phyloP scores from a whole-genome alignment of 2,329 filamentous ascomycete species.

The Sporothrix luriei region DNA sequence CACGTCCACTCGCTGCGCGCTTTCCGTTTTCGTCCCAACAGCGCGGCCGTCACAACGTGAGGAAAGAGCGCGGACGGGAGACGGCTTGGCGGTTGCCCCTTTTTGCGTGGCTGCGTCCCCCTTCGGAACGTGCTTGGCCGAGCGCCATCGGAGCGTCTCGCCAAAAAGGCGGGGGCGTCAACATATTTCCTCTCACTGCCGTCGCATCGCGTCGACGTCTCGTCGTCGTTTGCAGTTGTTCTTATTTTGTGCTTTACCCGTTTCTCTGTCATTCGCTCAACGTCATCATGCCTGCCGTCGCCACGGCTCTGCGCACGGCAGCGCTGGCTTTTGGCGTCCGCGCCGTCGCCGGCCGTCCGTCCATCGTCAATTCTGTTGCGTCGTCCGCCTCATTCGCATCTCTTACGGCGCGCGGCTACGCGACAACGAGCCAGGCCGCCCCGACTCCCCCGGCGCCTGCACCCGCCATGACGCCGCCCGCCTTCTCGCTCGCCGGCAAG shows the following conservation, averaged over 20 bases:
- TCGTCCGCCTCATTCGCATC: no score
- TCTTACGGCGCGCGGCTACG: neutral
- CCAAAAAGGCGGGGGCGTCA: neutral
- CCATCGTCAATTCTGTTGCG: neutral
- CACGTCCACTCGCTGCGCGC: neutral
- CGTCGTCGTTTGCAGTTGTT: neutral
- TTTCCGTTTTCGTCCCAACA: neutral
- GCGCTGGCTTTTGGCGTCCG: neutral
- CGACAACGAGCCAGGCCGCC: neutral
- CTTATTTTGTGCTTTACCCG: neutral
- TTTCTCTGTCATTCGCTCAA: neutral
- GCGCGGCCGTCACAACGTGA: neutral
- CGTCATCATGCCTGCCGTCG: neutral
- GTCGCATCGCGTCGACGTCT: neutral
- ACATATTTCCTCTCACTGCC: neutral
- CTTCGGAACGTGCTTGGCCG: neutral
- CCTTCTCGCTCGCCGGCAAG: slow-evolving; percentile 82
- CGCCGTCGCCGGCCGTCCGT: neutral
- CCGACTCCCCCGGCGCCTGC: slow-evolving; percentile 62
- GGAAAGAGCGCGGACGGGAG: slow-evolving; percentile 2
- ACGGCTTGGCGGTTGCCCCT: neutral
- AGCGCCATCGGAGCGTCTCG: slow-evolving; percentile 4
- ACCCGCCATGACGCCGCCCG: slow-evolving; percentile 53
- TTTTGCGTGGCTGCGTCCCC: neutral
- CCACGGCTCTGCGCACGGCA: neutral